Evolutionary conservation across 2,329 filamentous ascomycete species (phyloP).

Genomic region (Aspergillus intermedius): DNA sequence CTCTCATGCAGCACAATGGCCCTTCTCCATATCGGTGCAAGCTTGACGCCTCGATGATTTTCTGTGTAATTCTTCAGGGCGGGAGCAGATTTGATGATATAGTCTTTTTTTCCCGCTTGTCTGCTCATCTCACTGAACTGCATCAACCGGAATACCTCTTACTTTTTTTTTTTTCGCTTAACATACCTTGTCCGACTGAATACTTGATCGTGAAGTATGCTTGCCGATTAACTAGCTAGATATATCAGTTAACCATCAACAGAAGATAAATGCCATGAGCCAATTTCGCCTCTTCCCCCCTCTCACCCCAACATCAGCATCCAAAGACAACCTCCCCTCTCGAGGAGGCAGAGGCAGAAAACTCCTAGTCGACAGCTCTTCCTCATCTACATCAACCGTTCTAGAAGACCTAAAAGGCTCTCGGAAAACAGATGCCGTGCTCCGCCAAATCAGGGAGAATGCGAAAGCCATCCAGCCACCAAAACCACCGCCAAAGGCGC

Average conservation of each 20-base stretch:
- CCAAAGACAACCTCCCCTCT: neutral
- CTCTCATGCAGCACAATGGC: conserved; percentile 7
- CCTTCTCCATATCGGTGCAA: neutral
- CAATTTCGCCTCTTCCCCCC: conserved; percentile 38
- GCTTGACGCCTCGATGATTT: neutral
- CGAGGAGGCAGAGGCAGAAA: no score
- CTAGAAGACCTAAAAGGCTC: conserved; percentile 23
- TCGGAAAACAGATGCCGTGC: conserved; percentile 29
- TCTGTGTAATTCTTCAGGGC: neutral
- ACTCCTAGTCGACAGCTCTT: no score
- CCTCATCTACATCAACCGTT: conserved; percentile 17
- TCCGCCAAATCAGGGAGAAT: conserved; percentile 34
- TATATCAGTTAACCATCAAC: neutral
- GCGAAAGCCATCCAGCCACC: conserved; percentile 21
- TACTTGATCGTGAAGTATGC: neutral
- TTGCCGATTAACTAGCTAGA: neutral
- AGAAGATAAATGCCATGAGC: conserved; percentile 16
- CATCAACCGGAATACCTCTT: no score
- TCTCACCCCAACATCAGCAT: conserved; percentile 24
- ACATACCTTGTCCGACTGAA: no score
- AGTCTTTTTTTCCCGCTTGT: neutral
- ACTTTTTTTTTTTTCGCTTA: no score
- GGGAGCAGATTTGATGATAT: neutral
- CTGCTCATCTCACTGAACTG: no score
- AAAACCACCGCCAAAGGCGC: conserved; percentile 13